phyloP scores from a whole-genome alignment of 192 early-diverging fungal genomes.

The Coemansia sp. region DNA sequence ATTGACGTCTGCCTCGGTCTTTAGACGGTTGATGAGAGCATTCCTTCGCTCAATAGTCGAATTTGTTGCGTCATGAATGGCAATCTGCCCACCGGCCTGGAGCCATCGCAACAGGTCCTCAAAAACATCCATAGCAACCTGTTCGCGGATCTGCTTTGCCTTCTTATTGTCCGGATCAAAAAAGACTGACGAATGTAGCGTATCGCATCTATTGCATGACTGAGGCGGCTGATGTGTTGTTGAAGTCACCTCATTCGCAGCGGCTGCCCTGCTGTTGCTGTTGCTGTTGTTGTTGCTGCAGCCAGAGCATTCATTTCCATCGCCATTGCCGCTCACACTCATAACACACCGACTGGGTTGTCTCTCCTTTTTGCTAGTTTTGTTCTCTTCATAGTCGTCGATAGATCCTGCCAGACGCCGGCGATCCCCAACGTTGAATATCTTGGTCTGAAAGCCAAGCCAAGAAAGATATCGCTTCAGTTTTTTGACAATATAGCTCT shows the following conservation, averaged over 20 bases:
- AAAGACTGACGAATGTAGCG: slow-evolving; percentile 79
- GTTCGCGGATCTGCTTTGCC: slow-evolving; percentile 76
- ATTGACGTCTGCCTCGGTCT: slow-evolving; percentile 63
- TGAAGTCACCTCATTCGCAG: neutral
- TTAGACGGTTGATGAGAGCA: slow-evolving; percentile 62
- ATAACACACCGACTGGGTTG: slow-evolving; percentile 1
- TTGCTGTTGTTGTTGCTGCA: slow-evolving; percentile 49
- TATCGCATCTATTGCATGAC: slow-evolving; percentile 33
- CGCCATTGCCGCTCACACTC: neutral
- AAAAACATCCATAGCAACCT: slow-evolving; percentile 85
- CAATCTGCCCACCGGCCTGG: slow-evolving; percentile 82
- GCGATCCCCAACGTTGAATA: slow-evolving; percentile 95
- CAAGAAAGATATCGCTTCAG: slow-evolving; percentile 84
- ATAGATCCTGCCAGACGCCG: slow-evolving; percentile 66
- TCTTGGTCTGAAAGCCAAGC: slow-evolving; percentile 77
- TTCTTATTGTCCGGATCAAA: slow-evolving; percentile 89
- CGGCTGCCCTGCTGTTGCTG: neutral
- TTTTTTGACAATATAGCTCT: slow-evolving; percentile 95
- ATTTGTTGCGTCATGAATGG: slow-evolving; percentile 95
- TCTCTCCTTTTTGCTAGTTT: neutral
- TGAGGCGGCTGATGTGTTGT: slow-evolving; percentile 4
- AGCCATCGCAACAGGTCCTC: slow-evolving; percentile 93
- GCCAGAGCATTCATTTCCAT: slow-evolving; percentile 23
- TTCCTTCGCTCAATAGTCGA: slow-evolving; percentile 80
- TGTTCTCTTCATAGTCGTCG: slow-evolving; percentile 21